A percentile compares a stretch with the other conserved stretches of the same genome.
phyloP scores from a whole-genome alignment of 768 basidiomycete genomes.

The Tricholoma matsutake region DNA sequence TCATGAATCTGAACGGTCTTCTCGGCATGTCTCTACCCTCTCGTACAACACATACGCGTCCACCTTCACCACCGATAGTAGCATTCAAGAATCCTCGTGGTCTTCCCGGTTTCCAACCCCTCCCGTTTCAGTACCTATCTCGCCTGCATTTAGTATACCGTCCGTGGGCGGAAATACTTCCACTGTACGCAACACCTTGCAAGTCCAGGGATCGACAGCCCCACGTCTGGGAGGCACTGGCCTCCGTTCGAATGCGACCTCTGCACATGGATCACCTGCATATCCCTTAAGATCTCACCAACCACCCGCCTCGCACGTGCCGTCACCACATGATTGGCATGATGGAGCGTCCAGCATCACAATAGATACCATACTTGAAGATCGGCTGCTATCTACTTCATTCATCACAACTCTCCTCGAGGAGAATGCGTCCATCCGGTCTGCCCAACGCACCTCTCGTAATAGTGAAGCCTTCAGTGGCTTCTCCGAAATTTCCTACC shows the following conservation, averaged over 20 bases:
- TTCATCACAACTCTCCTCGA: conserved; percentile 58
- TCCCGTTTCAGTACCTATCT: conserved; percentile 43
- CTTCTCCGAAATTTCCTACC: conserved; percentile 56
- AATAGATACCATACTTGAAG: conserved; percentile 49
- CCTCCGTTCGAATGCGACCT: background rate
- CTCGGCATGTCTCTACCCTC: conserved; percentile 31
- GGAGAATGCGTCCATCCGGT: conserved; percentile 34
- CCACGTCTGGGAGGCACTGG: background rate
- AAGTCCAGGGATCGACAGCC: background rate
- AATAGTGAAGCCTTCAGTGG: conserved; percentile 45
- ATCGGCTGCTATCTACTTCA: conserved; percentile 55
- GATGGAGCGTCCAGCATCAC: conserved; percentile 58
- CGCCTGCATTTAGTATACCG: conserved; percentile 28
- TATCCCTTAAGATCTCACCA: conserved; percentile 4
- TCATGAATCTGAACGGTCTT: conserved; percentile 13
- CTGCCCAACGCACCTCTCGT: conserved; percentile 28
- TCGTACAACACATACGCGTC: conserved; percentile 55
- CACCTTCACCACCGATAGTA: conserved; percentile 55
- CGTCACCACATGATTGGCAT: conserved; percentile 55
- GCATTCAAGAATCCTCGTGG: conserved; percentile 37
- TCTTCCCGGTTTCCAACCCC: conserved; percentile 54
- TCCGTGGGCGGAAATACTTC: conserved; percentile 22
- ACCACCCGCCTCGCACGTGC: conserved; percentile 15
- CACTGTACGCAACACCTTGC: conserved; percentile 19
- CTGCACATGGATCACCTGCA: background rate